These are phyloP conservation scores for Fusarium paranaense DNA, from an alignment of 2,329 filamentous ascomycete species.

Conservation along the genomic window DNA sequence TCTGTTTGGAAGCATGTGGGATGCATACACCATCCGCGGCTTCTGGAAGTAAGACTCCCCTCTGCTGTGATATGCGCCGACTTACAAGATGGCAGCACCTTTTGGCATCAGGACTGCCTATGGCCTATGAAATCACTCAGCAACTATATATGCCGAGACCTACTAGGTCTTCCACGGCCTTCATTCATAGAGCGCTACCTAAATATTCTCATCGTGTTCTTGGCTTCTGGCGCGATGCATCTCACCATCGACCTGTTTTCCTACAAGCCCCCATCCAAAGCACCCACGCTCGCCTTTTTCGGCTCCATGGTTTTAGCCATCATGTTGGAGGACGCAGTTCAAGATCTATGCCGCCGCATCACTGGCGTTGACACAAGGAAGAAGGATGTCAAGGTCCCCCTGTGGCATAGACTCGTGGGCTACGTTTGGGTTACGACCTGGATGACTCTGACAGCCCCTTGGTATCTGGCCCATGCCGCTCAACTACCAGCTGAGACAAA, in stretches of 20 bases:
- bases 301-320: neutral
- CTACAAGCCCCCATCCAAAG: neutral
- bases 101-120: slow-evolving; percentile 23
- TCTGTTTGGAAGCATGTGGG: slow-evolving; percentile 22
- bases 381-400: neutral
- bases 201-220: slow-evolving; percentile 19
- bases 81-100: slow-evolving; percentile 9
- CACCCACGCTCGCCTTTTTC: slow-evolving; percentile 14
- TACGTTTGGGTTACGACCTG: slow-evolving; percentile 25
- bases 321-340: neutral
- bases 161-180: slow-evolving; percentile 9
- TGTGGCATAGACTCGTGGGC: slow-evolving; percentile 28
- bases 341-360: neutral
- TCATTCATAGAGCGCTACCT: slow-evolving; percentile 16
- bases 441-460: slow-evolving; percentile 18
- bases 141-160: slow-evolving; percentile 19
- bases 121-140: slow-evolving; percentile 28
- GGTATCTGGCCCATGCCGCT: slow-evolving; percentile 19
- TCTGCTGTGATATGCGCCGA: neutral
- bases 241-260: slow-evolving; percentile 6
- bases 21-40: slow-evolving; percentile 23
- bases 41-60: slow-evolving; percentile 21
- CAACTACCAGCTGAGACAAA: slow-evolving; percentile 3
- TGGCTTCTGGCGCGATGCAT: slow-evolving; percentile 18
- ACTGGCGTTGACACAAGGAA: neutral